Percentiles rank a stretch among this genome's conserved stretches.
Evolutionary conservation across 257 asterid genomes (phyloP).

Genomic region (Thymus quinquecostatus): DNA sequence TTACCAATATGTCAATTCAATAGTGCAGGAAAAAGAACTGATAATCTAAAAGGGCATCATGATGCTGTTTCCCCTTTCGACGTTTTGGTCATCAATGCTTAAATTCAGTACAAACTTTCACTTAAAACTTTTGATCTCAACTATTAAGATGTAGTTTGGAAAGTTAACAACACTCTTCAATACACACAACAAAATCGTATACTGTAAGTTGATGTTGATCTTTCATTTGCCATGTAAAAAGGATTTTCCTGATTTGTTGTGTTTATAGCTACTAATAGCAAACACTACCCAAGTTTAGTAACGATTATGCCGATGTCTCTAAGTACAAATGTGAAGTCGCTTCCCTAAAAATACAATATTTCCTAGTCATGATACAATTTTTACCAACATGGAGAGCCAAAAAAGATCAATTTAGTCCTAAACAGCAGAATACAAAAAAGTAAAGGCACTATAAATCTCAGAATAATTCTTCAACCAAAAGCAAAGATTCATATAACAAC

Average conservation of each 20-base stretch:
- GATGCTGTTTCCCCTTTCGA: background rate
- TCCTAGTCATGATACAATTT: background rate
- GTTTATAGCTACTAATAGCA: background rate
- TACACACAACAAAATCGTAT: background rate
- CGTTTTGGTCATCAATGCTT: background rate
- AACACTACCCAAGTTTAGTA: background rate
- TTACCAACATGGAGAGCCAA: no score
- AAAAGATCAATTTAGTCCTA: background rate
- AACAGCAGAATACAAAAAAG: background rate
- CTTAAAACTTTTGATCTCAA: background rate
- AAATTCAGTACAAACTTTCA: background rate
- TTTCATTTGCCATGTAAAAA: background rate
- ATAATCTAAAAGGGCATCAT: background rate
- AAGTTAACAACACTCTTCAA: background rate
- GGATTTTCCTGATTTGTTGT: background rate
- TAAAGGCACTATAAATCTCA: no score
- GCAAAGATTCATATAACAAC: background rate
- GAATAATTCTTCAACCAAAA: background rate
- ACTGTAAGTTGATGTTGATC: background rate
- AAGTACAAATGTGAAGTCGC: background rate
- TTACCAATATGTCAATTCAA: background rate
- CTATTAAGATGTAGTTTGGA: background rate
- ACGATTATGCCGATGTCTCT: background rate
- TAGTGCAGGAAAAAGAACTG: background rate
- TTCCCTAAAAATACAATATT: background rate